phyloP scores from a whole-genome alignment of 2,329 filamentous ascomycete genomes.

The Fusarium papillatum region DNA sequence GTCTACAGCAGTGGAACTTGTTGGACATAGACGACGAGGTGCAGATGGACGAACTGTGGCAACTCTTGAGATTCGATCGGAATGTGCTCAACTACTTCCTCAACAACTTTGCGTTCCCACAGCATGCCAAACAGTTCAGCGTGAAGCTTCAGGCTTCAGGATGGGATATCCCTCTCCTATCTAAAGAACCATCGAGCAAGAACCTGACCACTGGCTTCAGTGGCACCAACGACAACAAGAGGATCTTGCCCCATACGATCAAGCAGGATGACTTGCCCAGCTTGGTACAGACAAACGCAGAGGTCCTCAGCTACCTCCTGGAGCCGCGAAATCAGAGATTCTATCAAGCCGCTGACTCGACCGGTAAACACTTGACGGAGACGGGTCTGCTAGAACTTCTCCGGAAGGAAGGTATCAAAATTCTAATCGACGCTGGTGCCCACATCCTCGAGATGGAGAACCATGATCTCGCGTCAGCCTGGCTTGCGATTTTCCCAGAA shows the following conservation, averaged over 20 bases:
- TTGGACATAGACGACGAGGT: conserved; percentile 71
- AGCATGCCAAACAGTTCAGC: conserved; percentile 74
- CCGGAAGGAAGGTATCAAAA: conserved; percentile 52
- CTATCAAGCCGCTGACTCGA: conserved; percentile 42
- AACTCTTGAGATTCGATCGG: conserved; percentile 57
- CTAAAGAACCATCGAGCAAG: not conserved
- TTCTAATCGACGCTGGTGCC: conserved; percentile 75
- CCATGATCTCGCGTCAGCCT: conserved; percentile 58
- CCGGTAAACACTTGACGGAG: conserved; percentile 52
- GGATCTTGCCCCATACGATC: conserved; percentile 72
- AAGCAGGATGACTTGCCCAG: conserved; percentile 70
- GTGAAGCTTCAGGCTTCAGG: conserved; percentile 74
- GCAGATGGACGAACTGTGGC: conserved; percentile 66
- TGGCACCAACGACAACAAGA: conserved; percentile 77
- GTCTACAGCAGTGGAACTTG: conserved; percentile 64
- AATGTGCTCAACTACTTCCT: conserved; percentile 71
- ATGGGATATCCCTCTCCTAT: conserved; percentile 73
- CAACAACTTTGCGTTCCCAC: conserved; percentile 74
- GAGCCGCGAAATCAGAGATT: conserved; percentile 64
- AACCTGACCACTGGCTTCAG: conserved; percentile 75
- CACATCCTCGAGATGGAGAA: conserved; percentile 74
- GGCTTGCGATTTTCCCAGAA: conserved; percentile 60
- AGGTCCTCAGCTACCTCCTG: conserved; percentile 72
- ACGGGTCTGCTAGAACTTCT: conserved; percentile 11
- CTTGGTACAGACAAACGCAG: conserved; percentile 72